phyloP scores from a whole-genome alignment of 768 basidiomycete genomes.

The Termitomyces sp. region DNA sequence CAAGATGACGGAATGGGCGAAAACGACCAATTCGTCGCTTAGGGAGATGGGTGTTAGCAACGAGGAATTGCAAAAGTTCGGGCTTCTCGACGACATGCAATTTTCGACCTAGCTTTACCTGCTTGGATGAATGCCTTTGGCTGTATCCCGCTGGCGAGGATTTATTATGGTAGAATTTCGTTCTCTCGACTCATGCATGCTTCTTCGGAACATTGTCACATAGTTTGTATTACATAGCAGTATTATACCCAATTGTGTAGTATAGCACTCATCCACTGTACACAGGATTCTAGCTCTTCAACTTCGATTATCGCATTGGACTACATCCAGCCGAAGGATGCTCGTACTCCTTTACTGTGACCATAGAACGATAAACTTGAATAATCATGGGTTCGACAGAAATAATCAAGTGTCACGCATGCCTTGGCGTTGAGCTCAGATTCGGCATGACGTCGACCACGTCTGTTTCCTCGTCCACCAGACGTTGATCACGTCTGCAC shows the following conservation, averaged over 20 bases:
- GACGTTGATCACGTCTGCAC: too few relatives aligned
- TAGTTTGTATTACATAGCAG: not conserved
- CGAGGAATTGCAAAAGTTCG: not conserved
- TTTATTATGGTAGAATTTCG: not conserved
- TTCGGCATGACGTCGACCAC: too few relatives aligned
- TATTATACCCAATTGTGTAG: not conserved
- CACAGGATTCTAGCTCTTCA: too few relatives aligned
- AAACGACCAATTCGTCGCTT: not conserved
- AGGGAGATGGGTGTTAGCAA: not conserved
- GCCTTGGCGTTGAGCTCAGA: too few relatives aligned
- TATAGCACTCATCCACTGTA: not conserved
- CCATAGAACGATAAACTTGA: too few relatives aligned
- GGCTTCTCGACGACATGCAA: not conserved
- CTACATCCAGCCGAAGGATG: too few relatives aligned
- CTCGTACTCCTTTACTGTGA: too few relatives aligned
- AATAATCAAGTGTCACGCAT: too few relatives aligned
- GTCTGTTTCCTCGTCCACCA: too few relatives aligned
- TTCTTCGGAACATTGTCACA: not conserved
- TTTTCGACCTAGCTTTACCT: not conserved
- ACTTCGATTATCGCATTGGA: too few relatives aligned
- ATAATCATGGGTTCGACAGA: too few relatives aligned
- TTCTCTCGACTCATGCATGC: not conserved
- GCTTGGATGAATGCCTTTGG: not conserved
- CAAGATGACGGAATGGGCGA: conserved; percentile 4
- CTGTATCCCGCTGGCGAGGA: not conserved